phyloP scores from a whole-genome alignment of 495 filamentous ascomycete genomes.

The Hyaloscypha variabilis region DNA sequence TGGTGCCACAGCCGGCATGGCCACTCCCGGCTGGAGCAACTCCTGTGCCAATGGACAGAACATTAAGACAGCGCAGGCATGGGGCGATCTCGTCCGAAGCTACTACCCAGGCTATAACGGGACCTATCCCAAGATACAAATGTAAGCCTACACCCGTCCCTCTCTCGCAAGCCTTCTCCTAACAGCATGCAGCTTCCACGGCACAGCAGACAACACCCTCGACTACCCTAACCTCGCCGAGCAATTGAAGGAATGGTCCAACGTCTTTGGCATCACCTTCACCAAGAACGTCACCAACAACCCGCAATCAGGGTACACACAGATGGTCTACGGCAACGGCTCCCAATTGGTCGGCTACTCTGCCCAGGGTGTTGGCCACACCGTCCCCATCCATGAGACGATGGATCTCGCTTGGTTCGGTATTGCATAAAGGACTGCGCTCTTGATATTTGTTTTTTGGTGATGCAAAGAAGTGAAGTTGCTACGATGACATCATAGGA shows the following conservation, averaged over 20 bases:
- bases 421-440: slow-evolving; percentile 30
- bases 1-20: slow-evolving; percentile 44
- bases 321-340: slow-evolving; percentile 55
- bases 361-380: slow-evolving; percentile 51
- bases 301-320: slow-evolving; percentile 51
- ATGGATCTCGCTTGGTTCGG: slow-evolving; percentile 54
- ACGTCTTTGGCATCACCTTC: slow-evolving; percentile 33
- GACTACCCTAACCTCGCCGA: slow-evolving; percentile 52
- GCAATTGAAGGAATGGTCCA: slow-evolving; percentile 47
- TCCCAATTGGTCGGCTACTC: slow-evolving; percentile 49
- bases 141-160: slow-evolving; percentile 35
- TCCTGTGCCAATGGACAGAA: slow-evolving; percentile 45
- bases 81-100: slow-evolving; percentile 49
- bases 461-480: no score
- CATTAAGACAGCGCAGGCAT: slow-evolving; percentile 47
- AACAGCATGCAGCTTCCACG: slow-evolving; percentile 44
- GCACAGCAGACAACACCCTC: slow-evolving; percentile 49
- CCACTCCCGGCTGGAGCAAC: slow-evolving; percentile 49
- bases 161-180: neutral
- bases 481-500: no score
- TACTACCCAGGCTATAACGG: slow-evolving; percentile 55
- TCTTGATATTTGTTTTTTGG: no score
- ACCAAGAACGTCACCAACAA: slow-evolving; percentile 29
- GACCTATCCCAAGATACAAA: slow-evolving; percentile 47
- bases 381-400: slow-evolving; percentile 44